Evolutionary conservation across 2,329 filamentous ascomycete genomes (phyloP), one percentile per base, ranked within the genome.

Genomic region (Colletotrichum agaves): DNA sequence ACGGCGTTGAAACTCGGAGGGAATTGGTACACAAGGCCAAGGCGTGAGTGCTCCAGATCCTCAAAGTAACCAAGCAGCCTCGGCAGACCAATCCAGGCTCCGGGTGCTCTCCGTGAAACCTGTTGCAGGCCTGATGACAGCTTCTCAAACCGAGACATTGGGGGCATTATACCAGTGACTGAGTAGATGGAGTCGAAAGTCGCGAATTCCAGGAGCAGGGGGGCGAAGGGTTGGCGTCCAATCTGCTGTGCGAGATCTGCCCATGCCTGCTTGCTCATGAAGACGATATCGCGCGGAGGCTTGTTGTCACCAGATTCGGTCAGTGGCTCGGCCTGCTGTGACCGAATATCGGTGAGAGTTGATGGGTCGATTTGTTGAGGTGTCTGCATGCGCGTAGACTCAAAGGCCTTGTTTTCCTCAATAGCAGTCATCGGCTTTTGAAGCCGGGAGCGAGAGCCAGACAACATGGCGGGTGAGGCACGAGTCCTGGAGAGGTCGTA

Each of bases 11-110:
- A 91, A 8, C 85, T 82, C 1, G 86, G 83, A 2, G 92, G 92
- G 33, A 94, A 87, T 56, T 91, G 89, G 73, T 93, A 95, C 11
- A 95, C 85, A 11, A 95, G 82, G 5, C 92, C 92, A 61, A 93
- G 87, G 10, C 92, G 85, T 0, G 92, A 89, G 60, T 87, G 83
- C 17, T 88, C 85, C 60, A 91, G 84, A 72, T 94, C 92, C 75
- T 94, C 91, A 72, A 93, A 93, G 74, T 93, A 94, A 2, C 87
- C 89, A 12, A 91, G 78, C 49, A 91, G 79, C 21, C 85, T 83
- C 15, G 89, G 87, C 10, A 90, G 73, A 70, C 92, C 83, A 75
- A 85, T 89, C 83, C 85, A 91, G 2, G 89, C 84, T 23, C 80
- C 83, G 5, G 80, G 83, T 1, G 83, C 81, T 19, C 83, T 80